These are phyloP conservation scores for Gypsophila paniculata DNA, from an alignment of 179 eudicot species.

Conservation along the genomic window DNA sequence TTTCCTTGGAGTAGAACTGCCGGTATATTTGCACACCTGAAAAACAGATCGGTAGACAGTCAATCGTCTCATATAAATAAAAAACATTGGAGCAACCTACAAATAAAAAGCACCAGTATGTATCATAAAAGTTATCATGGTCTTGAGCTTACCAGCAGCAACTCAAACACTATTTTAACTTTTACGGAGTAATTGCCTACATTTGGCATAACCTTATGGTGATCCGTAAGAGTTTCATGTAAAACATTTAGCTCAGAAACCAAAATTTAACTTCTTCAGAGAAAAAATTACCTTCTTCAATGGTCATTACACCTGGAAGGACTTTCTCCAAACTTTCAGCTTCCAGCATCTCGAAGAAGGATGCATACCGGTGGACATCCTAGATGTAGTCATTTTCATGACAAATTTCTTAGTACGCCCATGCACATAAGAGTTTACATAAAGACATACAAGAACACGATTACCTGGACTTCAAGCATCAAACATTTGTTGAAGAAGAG, in stretches of 20 bases:
- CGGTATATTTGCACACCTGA: slow-evolving; percentile 68
- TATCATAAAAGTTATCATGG: too few relatives aligned
- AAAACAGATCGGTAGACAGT: slow-evolving; percentile 8
- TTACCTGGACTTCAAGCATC: slow-evolving; percentile 72
- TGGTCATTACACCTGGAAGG: slow-evolving; percentile 66
- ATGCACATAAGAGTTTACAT: background rate
- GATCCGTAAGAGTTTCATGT: background rate
- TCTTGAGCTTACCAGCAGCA: too few relatives aligned
- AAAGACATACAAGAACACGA: background rate
- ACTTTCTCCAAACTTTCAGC: slow-evolving; percentile 56
- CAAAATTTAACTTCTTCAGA: background rate
- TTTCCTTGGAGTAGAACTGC: slow-evolving; percentile 71
- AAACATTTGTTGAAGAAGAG: slow-evolving; percentile 76
- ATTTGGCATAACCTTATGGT: background rate
- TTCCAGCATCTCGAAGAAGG: slow-evolving; percentile 76
- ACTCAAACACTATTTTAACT: too few relatives aligned
- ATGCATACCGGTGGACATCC: slow-evolving; percentile 61
- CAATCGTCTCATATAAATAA: slow-evolving; percentile 2
- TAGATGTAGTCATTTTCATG: slow-evolving; percentile 28
- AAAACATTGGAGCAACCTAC: background rate
- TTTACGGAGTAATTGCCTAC: too few relatives aligned
- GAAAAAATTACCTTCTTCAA: slow-evolving; percentile 57
- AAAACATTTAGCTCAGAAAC: background rate
- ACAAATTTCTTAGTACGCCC: background rate
- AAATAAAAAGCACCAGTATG: background rate